Evolutionary conservation across 768 basidiomycete species (phyloP).

Genomic region (Leccinum longicurvipes): DNA sequence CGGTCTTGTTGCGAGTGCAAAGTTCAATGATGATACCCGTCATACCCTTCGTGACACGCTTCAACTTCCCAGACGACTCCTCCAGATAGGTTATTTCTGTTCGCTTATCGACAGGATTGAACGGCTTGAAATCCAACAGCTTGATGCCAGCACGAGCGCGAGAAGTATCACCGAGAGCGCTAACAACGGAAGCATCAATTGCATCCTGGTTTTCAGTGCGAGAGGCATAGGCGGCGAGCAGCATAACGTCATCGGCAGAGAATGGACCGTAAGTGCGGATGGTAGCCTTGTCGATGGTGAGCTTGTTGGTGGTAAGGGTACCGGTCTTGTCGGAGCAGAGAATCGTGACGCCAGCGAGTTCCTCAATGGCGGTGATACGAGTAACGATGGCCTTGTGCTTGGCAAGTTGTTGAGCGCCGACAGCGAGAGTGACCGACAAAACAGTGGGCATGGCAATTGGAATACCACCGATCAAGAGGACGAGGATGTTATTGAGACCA

Average conservation of each 20-base stretch:
- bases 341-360: conserved; percentile 97
- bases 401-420: conserved; percentile 97
- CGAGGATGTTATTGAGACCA: conserved; percentile 96
- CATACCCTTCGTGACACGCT: conserved; percentile 99
- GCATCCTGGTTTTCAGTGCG: conserved; percentile 99
- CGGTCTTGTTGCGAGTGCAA: conserved; percentile 96
- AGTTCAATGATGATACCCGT: conserved; percentile 98
- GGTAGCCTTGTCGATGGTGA: conserved; percentile 92
- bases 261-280: conserved; percentile 89
- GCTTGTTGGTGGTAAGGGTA: conserved; percentile 98
- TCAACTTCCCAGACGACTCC: conserved; percentile 90
- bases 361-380: conserved; percentile 98
- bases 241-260: conserved; percentile 86
- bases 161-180: conserved; percentile 65
- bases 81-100: conserved; percentile 98
- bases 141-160: conserved; percentile 91
- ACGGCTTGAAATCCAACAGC: conserved; percentile 97
- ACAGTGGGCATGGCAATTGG: conserved; percentile 99
- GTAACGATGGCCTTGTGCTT: conserved; percentile 99
- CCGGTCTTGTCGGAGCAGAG: conserved; percentile 99
- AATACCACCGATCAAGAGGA: conserved; percentile 99
- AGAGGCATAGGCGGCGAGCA: conserved; percentile 92
- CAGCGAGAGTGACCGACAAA: conserved; percentile 95
- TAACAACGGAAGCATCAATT: conserved; percentile 85
- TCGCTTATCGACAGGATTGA: conserved; percentile 99